Conservation (phyloP, 2,329 filamentous ascomycete species). For the Fusarium sp. region DNA sequence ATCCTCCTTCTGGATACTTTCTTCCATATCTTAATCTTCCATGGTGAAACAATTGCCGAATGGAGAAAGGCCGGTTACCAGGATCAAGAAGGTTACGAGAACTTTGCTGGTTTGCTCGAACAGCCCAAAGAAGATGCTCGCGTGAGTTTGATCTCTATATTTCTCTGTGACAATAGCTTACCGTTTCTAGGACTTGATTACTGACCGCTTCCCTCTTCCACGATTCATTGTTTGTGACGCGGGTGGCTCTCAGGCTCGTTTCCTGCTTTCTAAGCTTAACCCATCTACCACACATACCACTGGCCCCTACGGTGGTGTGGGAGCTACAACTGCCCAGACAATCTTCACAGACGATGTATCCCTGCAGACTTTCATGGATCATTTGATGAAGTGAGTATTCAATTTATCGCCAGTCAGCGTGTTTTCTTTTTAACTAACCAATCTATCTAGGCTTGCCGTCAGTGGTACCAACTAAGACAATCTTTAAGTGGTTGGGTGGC, state of each 20-base stretch:
- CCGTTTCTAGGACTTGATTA: constrained; percentile 83
- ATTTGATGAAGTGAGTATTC: constrained; percentile 88
- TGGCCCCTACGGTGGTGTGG: constrained; percentile 89
- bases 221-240: constrained; percentile 99
- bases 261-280: constrained; percentile 96
- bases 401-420: neutral
- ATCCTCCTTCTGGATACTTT: constrained; percentile 97
- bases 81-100: constrained; percentile 97
- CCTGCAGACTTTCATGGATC: constrained; percentile 98
- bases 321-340: constrained; percentile 89
- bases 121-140: constrained; percentile 97
- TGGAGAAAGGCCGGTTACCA: constrained; percentile 99
- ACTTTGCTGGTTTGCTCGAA: constrained; percentile 88
- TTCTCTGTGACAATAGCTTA: constrained; percentile 25
- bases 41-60: constrained; percentile 96
- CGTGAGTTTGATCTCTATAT: constrained; percentile 65
- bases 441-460: constrained; percentile 65
- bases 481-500: neutral
- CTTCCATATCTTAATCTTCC: constrained; percentile 99
- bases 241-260: constrained; percentile 97
- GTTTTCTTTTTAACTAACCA: neutral
- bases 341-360: constrained; percentile 99
- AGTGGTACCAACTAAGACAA: constrained; percentile 69
- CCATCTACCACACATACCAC: constrained; percentile 97
- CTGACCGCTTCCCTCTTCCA: constrained; percentile 96